A percentile compares a stretch with the other conserved stretches of the same genome.
These are phyloP conservation scores for Avena sativa DNA, from an alignment of 176 grass and related monocot genomes.

Conservation along the genomic window DNA sequence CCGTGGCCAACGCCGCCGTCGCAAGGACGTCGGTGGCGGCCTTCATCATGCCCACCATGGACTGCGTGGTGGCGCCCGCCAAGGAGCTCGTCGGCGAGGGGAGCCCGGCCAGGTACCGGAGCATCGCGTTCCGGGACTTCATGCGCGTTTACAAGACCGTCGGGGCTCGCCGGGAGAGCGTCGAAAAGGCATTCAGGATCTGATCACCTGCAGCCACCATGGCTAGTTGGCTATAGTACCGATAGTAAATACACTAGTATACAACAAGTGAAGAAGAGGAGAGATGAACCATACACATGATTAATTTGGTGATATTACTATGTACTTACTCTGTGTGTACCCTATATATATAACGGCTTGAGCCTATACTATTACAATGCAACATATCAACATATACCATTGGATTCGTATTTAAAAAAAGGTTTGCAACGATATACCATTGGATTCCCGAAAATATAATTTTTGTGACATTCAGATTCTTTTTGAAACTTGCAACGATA, in stretches of 20 bases:
- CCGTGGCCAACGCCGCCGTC: conserved; percentile 35
- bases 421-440: too few relatives aligned
- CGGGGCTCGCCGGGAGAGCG: conserved; percentile 48
- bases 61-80: conserved; percentile 34
- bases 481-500: too few relatives aligned
- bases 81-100: conserved; percentile 28
- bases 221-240: too few relatives aligned
- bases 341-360: too few relatives aligned
- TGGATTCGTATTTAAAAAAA: too few relatives aligned
- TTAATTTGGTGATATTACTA: background rate
- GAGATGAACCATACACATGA: background rate
- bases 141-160: conserved; percentile 53
- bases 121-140: conserved; percentile 65
- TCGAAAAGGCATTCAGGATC: conserved; percentile 62
- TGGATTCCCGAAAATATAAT: too few relatives aligned
- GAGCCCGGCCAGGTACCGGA: conserved; percentile 36
- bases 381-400: too few relatives aligned
- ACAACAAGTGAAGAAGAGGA: too few relatives aligned
- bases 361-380: too few relatives aligned
- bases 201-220: background rate
- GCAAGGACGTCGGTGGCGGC: conserved; percentile 45
- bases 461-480: too few relatives aligned
- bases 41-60: conserved; percentile 55
- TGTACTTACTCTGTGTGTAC: too few relatives aligned
- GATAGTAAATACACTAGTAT: too few relatives aligned